Evolutionary conservation across 208 protist species (phyloP), one percentile per base, ranked within the genome.

Genomic region (Angomonas deanei): DNA sequence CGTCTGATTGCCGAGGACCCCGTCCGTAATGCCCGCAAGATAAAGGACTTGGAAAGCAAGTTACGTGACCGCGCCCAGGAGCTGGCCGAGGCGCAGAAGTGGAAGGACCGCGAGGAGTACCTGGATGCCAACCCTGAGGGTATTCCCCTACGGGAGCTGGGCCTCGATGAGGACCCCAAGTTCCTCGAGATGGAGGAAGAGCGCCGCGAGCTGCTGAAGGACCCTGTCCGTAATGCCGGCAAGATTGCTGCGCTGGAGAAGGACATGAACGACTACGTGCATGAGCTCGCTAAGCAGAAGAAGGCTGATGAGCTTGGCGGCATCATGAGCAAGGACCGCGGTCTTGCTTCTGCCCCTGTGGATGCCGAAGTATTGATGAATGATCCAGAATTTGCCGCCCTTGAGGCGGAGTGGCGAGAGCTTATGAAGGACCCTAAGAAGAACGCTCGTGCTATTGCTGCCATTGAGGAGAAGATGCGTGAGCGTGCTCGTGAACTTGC

Each of bases 41-140:
- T 76, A 27, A 54, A 31, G 15, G 66, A 84, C 3, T 23, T 90
- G 49, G 81, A 93, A 70, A 68, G 78, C 19, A 61, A 66, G 34
- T 73, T 92, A 54, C 84, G 81, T 50, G 57, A 72, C 26, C 73
- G 78, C 34, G 79, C 66, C 11, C 54, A 74, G 28, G 72, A 72
- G 52, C 68, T 91, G 0, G 83, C 80, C 2, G 27, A 24, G 17
- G 74, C 61, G 31, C 64, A 65, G 56, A 77, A 82, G 67, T 62
- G 63, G n/a, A n/a, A n/a, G 59, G 60, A 76, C 46, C 82, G 82
- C 61, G 23, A 60, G 0, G 61, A 33, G 1, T 76, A 81, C 49
- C 64, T 86, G 21, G 73, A 76, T 30, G 50, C 53, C 38, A 56
- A 70, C 52, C 76, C 74, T 15, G 76, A 79, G 50, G 77, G 76